phyloP scores from a whole-genome alignment of 331 rosid species.

The Stylosanthes scabra region DNA sequence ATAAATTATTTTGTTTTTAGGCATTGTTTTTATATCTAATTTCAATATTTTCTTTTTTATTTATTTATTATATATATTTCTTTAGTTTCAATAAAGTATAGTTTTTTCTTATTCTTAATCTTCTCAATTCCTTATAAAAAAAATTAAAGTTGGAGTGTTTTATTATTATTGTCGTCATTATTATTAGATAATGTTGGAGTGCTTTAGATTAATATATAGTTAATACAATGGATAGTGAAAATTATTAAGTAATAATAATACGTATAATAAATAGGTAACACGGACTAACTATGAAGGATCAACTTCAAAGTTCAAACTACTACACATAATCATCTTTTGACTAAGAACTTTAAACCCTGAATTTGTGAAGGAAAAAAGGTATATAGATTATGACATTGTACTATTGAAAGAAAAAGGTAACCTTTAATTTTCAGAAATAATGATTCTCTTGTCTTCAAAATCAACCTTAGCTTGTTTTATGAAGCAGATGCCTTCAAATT shows the following conservation, averaged over 20 bases:
- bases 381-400: background rate
- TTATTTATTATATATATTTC: no score
- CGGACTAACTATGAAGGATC: background rate
- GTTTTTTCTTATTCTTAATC: no score
- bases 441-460: background rate
- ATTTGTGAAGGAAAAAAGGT: background rate
- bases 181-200: conserved; percentile 9
- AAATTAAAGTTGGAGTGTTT: no score
- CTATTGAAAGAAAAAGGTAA: background rate
- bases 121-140: no score
- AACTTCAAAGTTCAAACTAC: conserved; percentile 18
- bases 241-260: conserved; percentile 60
- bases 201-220: conserved; percentile 27
- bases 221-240: background rate
- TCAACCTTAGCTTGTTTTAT: background rate
- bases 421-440: conserved; percentile 4
- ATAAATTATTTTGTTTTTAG: no score
- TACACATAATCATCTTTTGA: background rate
- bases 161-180: no score
- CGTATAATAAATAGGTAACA: conserved; percentile 35
- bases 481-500: background rate
- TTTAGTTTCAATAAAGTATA: no score
- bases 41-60: no score
- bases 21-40: no score
- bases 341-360: background rate